Evolutionary conservation across 768 basidiomycete species (phyloP).

Genomic region (Lentinula detonsa): DNA sequence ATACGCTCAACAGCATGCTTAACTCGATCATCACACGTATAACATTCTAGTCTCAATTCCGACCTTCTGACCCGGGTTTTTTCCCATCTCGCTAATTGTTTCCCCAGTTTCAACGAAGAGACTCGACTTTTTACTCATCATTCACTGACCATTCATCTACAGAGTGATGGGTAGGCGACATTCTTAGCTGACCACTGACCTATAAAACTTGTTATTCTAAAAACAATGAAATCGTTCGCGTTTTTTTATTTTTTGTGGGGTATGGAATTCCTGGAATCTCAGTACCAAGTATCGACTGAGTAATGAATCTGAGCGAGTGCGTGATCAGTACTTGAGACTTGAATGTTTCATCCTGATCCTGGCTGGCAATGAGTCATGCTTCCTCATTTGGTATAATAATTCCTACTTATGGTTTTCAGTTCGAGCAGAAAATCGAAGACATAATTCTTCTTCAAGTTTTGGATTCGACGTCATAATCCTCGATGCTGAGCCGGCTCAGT

Average conservation of each 20-base stretch:
- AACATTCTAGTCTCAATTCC: background rate
- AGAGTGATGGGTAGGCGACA: background rate
- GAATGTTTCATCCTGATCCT: too few relatives aligned
- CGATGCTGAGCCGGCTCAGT: background rate
- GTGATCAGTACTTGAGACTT: too few relatives aligned
- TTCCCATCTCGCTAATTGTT: background rate
- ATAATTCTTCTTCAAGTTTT: background rate
- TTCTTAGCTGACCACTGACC: background rate
- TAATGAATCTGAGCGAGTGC: too few relatives aligned
- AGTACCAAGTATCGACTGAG: too few relatives aligned
- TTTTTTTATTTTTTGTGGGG: background rate
- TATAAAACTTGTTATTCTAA: background rate
- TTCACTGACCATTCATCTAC: background rate
- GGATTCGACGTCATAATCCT: background rate
- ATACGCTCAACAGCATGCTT: conserved; percentile 70
- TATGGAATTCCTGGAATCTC: background rate
- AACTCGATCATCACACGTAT: conserved; percentile 17
- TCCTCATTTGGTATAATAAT: background rate
- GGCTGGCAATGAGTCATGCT: background rate
- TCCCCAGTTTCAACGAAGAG: background rate
- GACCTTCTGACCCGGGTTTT: background rate
- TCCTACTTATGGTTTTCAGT: background rate
- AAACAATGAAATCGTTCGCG: too few relatives aligned
- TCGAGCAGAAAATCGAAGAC: background rate
- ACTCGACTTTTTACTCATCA: background rate